Percentiles rank a stretch among this genome's conserved stretches.
phyloP scores from a whole-genome alignment of 306 rosid species.

The Mimosa pudica region DNA sequence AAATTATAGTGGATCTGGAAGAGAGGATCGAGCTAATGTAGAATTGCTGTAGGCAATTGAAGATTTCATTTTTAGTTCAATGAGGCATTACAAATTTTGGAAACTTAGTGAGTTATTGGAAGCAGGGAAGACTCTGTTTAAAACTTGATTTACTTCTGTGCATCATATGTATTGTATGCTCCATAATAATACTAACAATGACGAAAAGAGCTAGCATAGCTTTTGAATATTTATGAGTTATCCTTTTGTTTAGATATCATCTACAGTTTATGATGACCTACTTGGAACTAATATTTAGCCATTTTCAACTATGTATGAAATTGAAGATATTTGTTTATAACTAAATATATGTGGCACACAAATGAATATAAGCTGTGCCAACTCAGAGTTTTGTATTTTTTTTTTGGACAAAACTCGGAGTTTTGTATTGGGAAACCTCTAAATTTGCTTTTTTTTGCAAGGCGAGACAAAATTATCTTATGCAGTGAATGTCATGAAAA shows the following conservation, averaged over 20 bases:
- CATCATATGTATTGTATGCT: conserved; percentile 17
- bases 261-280: not conserved
- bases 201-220: not conserved
- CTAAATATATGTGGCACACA: too few relatives aligned
- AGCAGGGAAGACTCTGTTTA: conserved; percentile 11
- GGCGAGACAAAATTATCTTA: too few relatives aligned
- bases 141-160: not conserved
- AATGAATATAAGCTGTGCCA: too few relatives aligned
- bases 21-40: conserved; percentile 24
- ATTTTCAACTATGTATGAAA: too few relatives aligned
- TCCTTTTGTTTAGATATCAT: not conserved
- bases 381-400: too few relatives aligned
- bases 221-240: not conserved
- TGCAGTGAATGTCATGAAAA: too few relatives aligned
- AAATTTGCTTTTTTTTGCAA: too few relatives aligned
- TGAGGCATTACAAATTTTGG: conserved; percentile 26
- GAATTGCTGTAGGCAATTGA: not conserved
- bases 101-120: conserved; percentile 6
- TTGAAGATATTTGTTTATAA: too few relatives aligned
- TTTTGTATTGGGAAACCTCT: too few relatives aligned
- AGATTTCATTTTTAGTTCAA: conserved; percentile 24
- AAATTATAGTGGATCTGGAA: conserved; percentile 1
- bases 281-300: too few relatives aligned
- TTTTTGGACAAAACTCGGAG: too few relatives aligned
- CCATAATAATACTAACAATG: conserved; percentile 5